A percentile compares a stretch with the other conserved stretches of the same genome.
Evolutionary conservation across 768 basidiomycete species (phyloP).

Genomic region (Suillus fuscotomentosus): DNA sequence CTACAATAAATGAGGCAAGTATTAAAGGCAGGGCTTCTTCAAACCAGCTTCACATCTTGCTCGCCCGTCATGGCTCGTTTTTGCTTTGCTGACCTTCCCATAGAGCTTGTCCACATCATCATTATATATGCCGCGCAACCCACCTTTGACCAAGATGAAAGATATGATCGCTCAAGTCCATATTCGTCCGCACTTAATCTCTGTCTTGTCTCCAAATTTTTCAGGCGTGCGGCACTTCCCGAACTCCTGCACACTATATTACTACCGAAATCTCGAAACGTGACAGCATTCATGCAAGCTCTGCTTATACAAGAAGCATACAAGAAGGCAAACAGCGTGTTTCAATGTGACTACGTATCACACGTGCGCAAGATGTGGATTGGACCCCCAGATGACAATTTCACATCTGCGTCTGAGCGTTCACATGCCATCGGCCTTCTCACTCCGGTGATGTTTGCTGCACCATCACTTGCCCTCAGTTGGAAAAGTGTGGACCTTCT

Average conservation of each 20-base stretch:
- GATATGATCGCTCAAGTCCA: neutral
- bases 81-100: slow-evolving; percentile 27
- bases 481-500: slow-evolving; percentile 32
- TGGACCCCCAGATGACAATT: neutral
- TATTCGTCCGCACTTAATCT: slow-evolving; percentile 30
- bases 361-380: slow-evolving; percentile 23
- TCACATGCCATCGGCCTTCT: slow-evolving; percentile 4
- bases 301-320: neutral
- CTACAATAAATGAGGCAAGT: neutral
- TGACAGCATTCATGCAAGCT: neutral
- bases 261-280: neutral
- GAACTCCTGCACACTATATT: neutral
- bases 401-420: neutral
- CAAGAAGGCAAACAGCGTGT: neutral
- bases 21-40: neutral
- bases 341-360: slow-evolving; percentile 23
- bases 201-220: slow-evolving; percentile 30
- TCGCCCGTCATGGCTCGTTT: neutral
- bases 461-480: slow-evolving; percentile 28
- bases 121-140: slow-evolving; percentile 30
- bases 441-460: slow-evolving; percentile 5
- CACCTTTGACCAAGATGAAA: slow-evolving; percentile 4
- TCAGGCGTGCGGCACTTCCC: slow-evolving; percentile 37
- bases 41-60: neutral
- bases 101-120: slow-evolving; percentile 36